Evolutionary conservation across 2,329 filamentous ascomycete species (phyloP), one percentile per base, ranked within the genome.

Genomic region (Thermothelomyces thermophilus): DNA sequence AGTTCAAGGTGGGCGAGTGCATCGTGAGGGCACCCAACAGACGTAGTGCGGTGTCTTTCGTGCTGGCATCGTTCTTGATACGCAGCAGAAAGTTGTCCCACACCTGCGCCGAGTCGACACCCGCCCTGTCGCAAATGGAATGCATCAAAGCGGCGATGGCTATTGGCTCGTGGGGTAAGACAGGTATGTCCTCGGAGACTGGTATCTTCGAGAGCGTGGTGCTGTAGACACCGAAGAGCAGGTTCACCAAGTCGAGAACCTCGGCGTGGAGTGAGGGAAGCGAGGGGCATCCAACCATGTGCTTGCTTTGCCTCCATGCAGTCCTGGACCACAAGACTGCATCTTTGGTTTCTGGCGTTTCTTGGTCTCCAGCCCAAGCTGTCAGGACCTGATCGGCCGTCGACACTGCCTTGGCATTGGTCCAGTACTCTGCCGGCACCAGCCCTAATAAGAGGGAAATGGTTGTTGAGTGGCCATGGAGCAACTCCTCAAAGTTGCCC

Each of bases 391-490:
- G 70, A 41, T 73, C 67, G 1, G 68, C 64, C 35, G 62, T 64
- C 2, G 71, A 71, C 4, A 66, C 60, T 3, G 63, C 58, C 13
- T 69, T 73, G 6, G 70, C 58, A 55, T 77, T 76, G 2, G 75
- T 75, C 69, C 70, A 77, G 57, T 71, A 74, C 54, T 77, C 73
- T 7, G 72, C 63, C 1, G 73, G 71, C 0, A 60, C 66, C 28
- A 83, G 56, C 0, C 77, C 79, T 3, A 82, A 60, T 0, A 83
- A 60, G 6, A 76, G 55, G 2, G 73, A 71, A 5, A 80, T 58
- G 0, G 72, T 74, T 0, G 67, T 61, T 0, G 72, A 66, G 51
- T 78, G 65, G 0, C 73, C 73, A 37, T 69, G 68, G 1, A 82
- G 67, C 7, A 78, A 56, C 1, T 60, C 55, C 16, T 64, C 54